Base-by-base conservation (phyloP, 2,329 filamentous ascomycete species). In the Leptographium wingfieldii region DNA sequence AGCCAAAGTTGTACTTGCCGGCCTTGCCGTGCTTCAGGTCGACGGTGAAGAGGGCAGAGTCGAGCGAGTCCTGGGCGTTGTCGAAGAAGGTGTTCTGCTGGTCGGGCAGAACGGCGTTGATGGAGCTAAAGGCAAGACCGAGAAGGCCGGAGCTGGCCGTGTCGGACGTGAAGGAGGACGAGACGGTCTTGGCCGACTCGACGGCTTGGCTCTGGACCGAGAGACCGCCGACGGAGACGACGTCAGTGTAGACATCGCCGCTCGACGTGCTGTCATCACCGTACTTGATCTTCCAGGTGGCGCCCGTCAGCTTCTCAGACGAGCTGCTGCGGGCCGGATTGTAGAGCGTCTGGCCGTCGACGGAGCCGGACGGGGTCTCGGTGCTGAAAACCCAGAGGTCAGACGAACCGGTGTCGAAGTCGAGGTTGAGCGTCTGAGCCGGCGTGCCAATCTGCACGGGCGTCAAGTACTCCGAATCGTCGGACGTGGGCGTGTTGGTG, bases 1-100 rank as follows among this genome's bases (percentile, higher is more conserved):
- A 80, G 56, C 81, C 81, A 65, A 83, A 84, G 67, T 81, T 77
- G 71, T 82, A 83, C 58, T 65, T 66, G 54, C 66, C 66, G n/a
- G 67, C 64, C 61, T 73, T 69, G 33, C 67, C 66, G 57, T 69
- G 69, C 55, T 68, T 68, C 19, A 72, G 68, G 56, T 72, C 69
- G 40, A 68, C 70, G 5, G 69, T 70, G 53, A 73, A 73, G 1
- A 72, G 59, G 0, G 69, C 68, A 57, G 64, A 65, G 29, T 66
- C 65, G 43, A 73, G 67, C 55, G 62, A 63, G 54, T 54, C 57
- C 56, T 67, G 65, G 59, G 69, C 69, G 49, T 67, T 74, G 27
- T 69, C 72, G 31, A 75, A 72, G 48, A 68, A 72, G 48, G 70
- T 72, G 53, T 61, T 62, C 59, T 69, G 68, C 54, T 53, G 7